Conservation (phyloP, 805 yeast genomes). For the Clavispora fructus region DNA sequence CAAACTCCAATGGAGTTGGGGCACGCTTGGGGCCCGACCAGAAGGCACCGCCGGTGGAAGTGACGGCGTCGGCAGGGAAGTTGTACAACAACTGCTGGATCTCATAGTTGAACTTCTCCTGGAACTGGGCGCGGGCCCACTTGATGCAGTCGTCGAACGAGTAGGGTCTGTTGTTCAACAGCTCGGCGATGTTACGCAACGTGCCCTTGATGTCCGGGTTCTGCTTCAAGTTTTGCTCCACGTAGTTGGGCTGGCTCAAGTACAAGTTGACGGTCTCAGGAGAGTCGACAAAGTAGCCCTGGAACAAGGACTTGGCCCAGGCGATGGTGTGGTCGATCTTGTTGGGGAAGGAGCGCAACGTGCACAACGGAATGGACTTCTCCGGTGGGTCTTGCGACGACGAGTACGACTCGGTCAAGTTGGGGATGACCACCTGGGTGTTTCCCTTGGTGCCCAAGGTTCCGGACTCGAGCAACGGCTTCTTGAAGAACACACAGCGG, state of each 20-base stretch:
- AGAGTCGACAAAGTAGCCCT: conserved; percentile 84
- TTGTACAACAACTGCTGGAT: conserved; percentile 86
- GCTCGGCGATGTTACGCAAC: conserved; percentile 70
- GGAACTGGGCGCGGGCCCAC: conserved; percentile 93
- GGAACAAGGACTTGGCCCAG: conserved; percentile 95
- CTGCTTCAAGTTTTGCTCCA: conserved; percentile 86
- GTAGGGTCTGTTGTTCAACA: conserved; percentile 77
- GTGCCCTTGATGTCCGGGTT: conserved; percentile 87
- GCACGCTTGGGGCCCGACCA: conserved; percentile 99
- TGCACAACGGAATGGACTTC: conserved; percentile 94
- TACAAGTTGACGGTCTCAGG: conserved; percentile 91
- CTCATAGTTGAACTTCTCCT: conserved; percentile 77
- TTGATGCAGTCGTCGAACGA: conserved; percentile 88
- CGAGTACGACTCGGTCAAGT: conserved; percentile 90
- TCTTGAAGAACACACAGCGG: conserved; percentile 88
- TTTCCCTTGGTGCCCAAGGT: conserved; percentile 98
- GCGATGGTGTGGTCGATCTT: conserved; percentile 98
- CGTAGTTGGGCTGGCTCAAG: conserved; percentile 85
- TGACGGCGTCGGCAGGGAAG: conserved; percentile 91
- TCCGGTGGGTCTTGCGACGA: conserved; percentile 99
- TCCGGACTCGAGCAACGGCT: conserved; percentile 92
- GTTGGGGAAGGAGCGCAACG: conserved; percentile 94
- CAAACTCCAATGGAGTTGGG: conserved; percentile 80
- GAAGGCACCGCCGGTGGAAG: conserved; percentile 86
- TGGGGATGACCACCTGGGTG: conserved; percentile 93